Evolutionary conservation across 176 grass and related monocot species (phyloP).

Genomic region (Oropetium thomaeum): DNA sequence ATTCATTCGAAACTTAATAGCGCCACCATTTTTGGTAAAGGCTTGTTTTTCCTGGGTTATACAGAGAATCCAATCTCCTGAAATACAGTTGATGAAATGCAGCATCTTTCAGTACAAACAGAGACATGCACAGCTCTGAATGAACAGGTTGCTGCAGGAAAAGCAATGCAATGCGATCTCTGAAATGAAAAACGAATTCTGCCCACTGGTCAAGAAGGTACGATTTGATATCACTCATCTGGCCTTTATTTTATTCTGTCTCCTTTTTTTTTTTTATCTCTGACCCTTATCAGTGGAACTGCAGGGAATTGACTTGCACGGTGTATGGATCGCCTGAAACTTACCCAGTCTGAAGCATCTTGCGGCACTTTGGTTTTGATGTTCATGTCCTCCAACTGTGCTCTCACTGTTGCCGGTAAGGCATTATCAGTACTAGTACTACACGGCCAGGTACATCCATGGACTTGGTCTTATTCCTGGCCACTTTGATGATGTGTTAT

Average conservation of each 20-base stretch:
- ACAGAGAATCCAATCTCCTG: neutral
- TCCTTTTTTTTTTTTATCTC: neutral
- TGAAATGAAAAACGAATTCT: slow-evolving; percentile 12
- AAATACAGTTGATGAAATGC: neutral
- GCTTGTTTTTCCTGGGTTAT: neutral
- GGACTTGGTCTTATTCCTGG: slow-evolving; percentile 33
- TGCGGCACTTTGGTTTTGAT: neutral
- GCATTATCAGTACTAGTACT: neutral
- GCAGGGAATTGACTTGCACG: slow-evolving; percentile 11
- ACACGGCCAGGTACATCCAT: slow-evolving; percentile 39
- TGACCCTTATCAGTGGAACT: slow-evolving; percentile 19
- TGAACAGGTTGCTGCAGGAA: slow-evolving; percentile 10
- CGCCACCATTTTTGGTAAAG: neutral
- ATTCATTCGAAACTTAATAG: neutral
- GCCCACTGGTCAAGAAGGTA: slow-evolving; percentile 19
- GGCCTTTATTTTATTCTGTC: neutral
- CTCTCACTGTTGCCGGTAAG: neutral
- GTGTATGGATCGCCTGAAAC: slow-evolving; percentile 24
- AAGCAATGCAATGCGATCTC: slow-evolving; percentile 7
- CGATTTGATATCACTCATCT: slow-evolving; percentile 31
- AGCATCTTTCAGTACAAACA: neutral
- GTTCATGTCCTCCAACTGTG: neutral
- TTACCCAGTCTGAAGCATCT: neutral
- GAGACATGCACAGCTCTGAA: neutral
- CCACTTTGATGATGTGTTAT: neutral